Evolutionary conservation across 2,329 filamentous ascomycete species (phyloP).

Genomic region (Nannizziopsis arthrosporioides): DNA sequence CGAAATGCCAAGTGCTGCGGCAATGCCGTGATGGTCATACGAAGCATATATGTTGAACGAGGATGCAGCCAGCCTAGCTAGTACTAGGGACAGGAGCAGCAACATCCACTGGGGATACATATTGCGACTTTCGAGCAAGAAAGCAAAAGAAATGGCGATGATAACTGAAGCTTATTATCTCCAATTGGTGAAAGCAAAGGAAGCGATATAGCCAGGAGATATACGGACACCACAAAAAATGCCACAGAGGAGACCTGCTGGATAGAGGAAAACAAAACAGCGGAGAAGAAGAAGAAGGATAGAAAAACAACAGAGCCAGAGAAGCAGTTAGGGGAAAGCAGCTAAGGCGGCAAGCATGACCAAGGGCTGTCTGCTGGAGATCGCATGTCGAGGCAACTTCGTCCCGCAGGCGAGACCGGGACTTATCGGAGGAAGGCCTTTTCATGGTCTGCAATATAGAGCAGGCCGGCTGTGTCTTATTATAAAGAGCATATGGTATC

Average conservation of each 20-base stretch:
- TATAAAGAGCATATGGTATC: too few relatives aligned
- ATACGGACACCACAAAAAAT: background rate
- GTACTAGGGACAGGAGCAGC: constrained; percentile 5
- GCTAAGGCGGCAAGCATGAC: background rate
- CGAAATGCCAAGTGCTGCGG: constrained; percentile 12
- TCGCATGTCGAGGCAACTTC: too few relatives aligned
- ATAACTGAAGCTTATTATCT: background rate
- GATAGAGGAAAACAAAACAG: background rate
- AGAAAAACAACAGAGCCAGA: background rate
- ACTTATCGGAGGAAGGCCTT: too few relatives aligned
- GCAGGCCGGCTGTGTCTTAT: too few relatives aligned
- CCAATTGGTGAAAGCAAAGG: background rate
- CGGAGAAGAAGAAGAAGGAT: background rate
- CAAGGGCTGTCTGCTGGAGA: too few relatives aligned
- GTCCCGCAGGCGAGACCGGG: too few relatives aligned
- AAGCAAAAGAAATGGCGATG: background rate
- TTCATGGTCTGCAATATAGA: too few relatives aligned
- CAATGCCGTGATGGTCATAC: constrained; percentile 13
- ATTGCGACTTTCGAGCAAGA: background rate
- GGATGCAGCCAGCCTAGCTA: constrained; percentile 5
- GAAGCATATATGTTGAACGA: constrained; percentile 15
- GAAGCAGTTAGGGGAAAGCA: background rate
- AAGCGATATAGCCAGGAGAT: background rate
- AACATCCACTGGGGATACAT: constrained; percentile 4
- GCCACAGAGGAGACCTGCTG: too few relatives aligned